A percentile compares a stretch with the other conserved stretches of the same genome.
phyloP scores from a whole-genome alignment of 208 protist genomes.

The Trypanosoma cruzi region DNA sequence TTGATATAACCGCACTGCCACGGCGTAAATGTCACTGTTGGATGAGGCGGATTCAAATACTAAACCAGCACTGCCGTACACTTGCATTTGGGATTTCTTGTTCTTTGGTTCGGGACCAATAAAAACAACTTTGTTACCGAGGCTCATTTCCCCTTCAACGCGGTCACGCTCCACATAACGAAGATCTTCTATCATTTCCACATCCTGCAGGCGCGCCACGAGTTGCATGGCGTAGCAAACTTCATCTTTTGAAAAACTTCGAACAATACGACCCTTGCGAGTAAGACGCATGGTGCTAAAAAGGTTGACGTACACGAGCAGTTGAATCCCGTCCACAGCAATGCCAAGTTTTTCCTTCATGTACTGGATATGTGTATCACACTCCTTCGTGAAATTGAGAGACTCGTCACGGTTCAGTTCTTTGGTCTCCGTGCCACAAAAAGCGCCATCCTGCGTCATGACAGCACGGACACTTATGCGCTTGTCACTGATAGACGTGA shows the following conservation, averaged over 20 bases:
- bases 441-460: constrained; percentile 60
- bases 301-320: constrained; percentile 87
- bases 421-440: constrained; percentile 54
- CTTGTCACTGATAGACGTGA: constrained; percentile 69
- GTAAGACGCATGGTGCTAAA: constrained; percentile 77
- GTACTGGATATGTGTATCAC: constrained; percentile 70
- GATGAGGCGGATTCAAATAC: constrained; percentile 39
- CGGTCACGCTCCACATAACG: constrained; percentile 80
- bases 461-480: constrained; percentile 41
- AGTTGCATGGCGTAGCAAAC: constrained; percentile 82
- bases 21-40: constrained; percentile 40
- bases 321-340: constrained; percentile 40
- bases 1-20: constrained; percentile 29
- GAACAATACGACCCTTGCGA: constrained; percentile 53
- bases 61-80: constrained; percentile 59
- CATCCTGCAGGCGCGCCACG: constrained; percentile 49
- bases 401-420: constrained; percentile 74
- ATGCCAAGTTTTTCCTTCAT: constrained; percentile 88
- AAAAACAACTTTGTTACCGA: constrained; percentile 68
- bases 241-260: constrained; percentile 72
- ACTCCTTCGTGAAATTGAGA: constrained; percentile 56
- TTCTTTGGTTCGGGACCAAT: constrained; percentile 74
- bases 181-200: constrained; percentile 66
- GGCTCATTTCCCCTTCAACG: constrained; percentile 43
- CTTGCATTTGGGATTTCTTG: constrained; percentile 27